Conservation (phyloP, 2,329 filamentous ascomycete genomes). For the Phoma sp. region DNA sequence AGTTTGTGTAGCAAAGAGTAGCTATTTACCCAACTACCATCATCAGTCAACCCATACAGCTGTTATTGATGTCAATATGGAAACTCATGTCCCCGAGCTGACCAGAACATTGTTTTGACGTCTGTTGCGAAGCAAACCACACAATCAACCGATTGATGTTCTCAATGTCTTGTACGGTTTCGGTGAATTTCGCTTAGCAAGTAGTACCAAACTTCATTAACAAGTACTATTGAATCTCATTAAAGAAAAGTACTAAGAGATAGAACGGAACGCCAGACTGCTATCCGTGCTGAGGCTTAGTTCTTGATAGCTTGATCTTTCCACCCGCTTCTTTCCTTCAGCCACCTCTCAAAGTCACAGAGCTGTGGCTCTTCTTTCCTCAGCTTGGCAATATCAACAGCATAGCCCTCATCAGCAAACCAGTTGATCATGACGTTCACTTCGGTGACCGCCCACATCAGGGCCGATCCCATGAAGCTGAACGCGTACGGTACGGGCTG, state of each 20-base stretch:
- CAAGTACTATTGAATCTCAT: background rate
- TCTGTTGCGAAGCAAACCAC: too few relatives aligned
- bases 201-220: too few relatives aligned
- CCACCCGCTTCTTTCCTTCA: slow-evolving; percentile 57
- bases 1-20: background rate
- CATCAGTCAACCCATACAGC: background rate
- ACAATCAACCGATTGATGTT: too few relatives aligned
- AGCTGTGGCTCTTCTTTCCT: slow-evolving; percentile 55
- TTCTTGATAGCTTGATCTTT: slow-evolving; percentile 28
- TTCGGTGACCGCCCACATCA: slow-evolving; percentile 55
- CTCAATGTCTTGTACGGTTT: too few relatives aligned
- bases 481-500: slow-evolving; percentile 54
- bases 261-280: background rate
- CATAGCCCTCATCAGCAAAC: slow-evolving; percentile 59
- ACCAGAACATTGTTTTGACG: too few relatives aligned
- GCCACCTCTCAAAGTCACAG: slow-evolving; percentile 58
- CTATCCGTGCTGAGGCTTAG: background rate
- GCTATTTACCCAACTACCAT: background rate
- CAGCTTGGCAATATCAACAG: slow-evolving; percentile 54
- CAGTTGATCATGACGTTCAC: slow-evolving; percentile 59
- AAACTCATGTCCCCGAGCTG: too few relatives aligned
- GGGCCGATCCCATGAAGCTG: slow-evolving; percentile 47
- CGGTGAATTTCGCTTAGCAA: too few relatives aligned
- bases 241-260: background rate
- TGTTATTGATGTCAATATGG: too few relatives aligned